Evolutionary conservation across 805 yeast species (phyloP).

Genomic region (Pichia membranifaciens): DNA sequence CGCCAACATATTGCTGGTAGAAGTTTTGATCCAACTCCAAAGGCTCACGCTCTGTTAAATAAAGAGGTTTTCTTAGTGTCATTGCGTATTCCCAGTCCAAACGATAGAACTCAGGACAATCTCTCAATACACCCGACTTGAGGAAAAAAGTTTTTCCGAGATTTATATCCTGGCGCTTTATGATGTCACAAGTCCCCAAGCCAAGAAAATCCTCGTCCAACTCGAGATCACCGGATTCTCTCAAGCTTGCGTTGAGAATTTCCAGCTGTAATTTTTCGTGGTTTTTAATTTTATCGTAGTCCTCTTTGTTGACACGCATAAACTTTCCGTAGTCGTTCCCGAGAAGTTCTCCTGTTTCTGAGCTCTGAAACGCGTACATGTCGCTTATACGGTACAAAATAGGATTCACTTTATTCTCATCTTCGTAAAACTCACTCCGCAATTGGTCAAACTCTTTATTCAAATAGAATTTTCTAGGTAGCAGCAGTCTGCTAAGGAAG

Average conservation of each 20-base stretch:
- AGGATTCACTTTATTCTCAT: constrained; percentile 1
- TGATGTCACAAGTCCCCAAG: constrained; percentile 15
- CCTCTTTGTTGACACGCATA: not conserved
- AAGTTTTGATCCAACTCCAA: constrained; percentile 28
- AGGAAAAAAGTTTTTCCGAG: not conserved
- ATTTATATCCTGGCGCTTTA: not conserved
- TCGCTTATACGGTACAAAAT: not conserved
- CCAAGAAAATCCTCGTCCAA: constrained; percentile 17
- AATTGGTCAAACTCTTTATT: constrained; percentile 16
- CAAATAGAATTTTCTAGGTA: constrained; percentile 5
- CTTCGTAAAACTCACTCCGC: constrained; percentile 9
- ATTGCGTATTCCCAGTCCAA: constrained; percentile 37
- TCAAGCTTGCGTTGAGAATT: not conserved
- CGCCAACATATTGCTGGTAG: constrained; percentile 29
- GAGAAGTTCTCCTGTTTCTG: not conserved
- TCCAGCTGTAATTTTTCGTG: not conserved
- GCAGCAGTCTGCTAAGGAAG: not conserved
- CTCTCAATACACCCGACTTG: constrained; percentile 34
- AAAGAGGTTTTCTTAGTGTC: constrained; percentile 39
- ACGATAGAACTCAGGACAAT: constrained; percentile 36
- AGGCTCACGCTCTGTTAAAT: constrained; percentile 21
- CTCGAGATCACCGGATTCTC: not conserved
- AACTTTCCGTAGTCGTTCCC: not conserved
- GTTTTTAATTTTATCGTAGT: not conserved
- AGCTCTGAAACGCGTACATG: not conserved